Evolutionary conservation across 1,284 basidiomycete species (phyloP), one percentile per base, ranked within the genome.

Genomic region (Pseudozyma hubeiensis): DNA sequence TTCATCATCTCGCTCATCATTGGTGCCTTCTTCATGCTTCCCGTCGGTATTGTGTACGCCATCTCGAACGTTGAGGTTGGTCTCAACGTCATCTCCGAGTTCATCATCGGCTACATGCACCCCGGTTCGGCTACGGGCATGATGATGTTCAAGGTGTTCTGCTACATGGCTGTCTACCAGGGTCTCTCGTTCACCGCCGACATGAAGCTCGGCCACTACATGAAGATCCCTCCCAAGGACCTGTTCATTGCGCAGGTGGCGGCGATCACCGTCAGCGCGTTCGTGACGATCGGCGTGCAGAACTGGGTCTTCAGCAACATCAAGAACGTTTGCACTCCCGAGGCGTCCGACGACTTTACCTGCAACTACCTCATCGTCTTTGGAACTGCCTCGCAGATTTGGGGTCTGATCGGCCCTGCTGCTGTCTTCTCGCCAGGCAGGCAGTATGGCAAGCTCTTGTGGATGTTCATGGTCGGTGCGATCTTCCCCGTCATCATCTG

Each of bases 41-140:
- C 93, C 8, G 85, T 90, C 54, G 90, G 91, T 73, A 91, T 93
- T 87, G 87, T 93, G 49, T 89, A 90, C 78, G 93, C 93, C 29
- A 90, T 93, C 80, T 92, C 93, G 58, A 94, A 94, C 84, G 91
- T 93, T 82, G 87, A 89, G 68, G 85, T 93, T 52, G 87, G 87
- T 2, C 85, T 78, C 63, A 80, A 86, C 69, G 89, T 93, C 47
- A 88, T 94, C 79, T 88, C 89, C 49, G 92, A 94, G 84, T 85
- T 94, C 70, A 85, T 94, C 61, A 88, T 88, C 10, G 93, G 93
- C 4, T 93, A 92, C 85, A 87, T 91, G 63, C 85, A 92, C 49
- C 92, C 92, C 24, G 91, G 91, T 14, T 88, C 87, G 47, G 92
- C 93, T 2, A 86, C 93, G 57, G 92, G 92, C 56, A 90, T 91